Evolutionary conservation across 2,329 filamentous ascomycete genomes (phyloP).

Genomic region (Xylaria digitata): DNA sequence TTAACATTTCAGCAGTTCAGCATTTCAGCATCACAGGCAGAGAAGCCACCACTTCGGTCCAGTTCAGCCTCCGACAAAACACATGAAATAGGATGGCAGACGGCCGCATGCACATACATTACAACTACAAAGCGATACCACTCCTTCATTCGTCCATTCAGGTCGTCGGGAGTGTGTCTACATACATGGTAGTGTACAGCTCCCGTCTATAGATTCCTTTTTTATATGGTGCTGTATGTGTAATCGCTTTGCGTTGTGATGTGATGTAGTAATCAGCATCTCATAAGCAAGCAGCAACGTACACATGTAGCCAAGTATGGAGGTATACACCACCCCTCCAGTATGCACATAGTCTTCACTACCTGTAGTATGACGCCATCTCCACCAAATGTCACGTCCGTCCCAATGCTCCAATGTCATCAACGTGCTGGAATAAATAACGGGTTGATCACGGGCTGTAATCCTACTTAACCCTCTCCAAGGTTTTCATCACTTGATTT

Average conservation of each 20-base stretch:
- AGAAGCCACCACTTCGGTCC: neutral
- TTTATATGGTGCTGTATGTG: neutral
- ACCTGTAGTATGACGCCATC: conserved; percentile 25
- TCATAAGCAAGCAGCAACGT: conserved; percentile 1
- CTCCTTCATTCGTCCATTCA: neutral
- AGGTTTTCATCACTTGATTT: neutral
- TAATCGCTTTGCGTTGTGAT: neutral
- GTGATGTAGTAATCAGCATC: conserved; percentile 16
- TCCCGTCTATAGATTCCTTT: too few relatives aligned
- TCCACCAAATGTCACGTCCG: neutral
- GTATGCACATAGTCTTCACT: too few relatives aligned
- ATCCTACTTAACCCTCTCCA: conserved; percentile 10
- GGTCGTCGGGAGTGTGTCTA: neutral
- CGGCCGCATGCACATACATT: neutral
- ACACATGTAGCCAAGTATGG: too few relatives aligned
- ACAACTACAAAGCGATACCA: neutral
- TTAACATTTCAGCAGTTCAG: neutral
- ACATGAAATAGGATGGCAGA: neutral
- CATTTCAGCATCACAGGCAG: neutral
- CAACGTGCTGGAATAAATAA: neutral
- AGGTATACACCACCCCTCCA: neutral
- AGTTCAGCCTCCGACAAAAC: conserved; percentile 14
- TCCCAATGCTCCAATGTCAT: conserved; percentile 6
- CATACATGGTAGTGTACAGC: too few relatives aligned
- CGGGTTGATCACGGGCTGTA: neutral